Evolutionary conservation across 177 flowering plant genomes (phyloP).

Genomic region (Vitis hybrid): DNA sequence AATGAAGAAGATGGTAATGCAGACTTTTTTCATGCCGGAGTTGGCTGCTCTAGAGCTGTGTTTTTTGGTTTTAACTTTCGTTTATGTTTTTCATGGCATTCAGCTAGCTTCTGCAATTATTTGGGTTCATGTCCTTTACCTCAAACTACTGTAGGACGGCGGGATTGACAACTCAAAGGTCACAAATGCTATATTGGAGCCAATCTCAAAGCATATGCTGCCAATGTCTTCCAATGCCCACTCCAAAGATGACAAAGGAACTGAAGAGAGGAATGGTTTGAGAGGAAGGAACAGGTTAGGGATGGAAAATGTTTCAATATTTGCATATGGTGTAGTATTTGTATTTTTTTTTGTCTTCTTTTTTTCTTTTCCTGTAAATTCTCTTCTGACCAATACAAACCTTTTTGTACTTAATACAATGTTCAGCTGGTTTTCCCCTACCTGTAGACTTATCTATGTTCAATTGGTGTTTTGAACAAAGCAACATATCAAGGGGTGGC

Average conservation of each 20-base stretch:
- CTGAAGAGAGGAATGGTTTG: constrained; percentile 49
- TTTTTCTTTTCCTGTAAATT: too few relatives aligned
- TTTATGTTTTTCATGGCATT: constrained; percentile 68
- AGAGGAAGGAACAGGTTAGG: constrained; percentile 60
- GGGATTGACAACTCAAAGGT: constrained; percentile 39
- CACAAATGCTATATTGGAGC: constrained; percentile 33
- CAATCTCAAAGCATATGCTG: constrained; percentile 25
- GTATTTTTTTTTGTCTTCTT: background rate
- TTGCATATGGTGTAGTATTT: background rate
- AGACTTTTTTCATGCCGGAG: constrained; percentile 42
- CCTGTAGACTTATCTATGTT: too few relatives aligned
- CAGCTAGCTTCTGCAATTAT: constrained; percentile 99
- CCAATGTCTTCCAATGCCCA: constrained; percentile 25
- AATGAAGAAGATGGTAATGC: constrained; percentile 70
- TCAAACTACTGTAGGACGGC: constrained; percentile 98
- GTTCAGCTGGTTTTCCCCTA: too few relatives aligned
- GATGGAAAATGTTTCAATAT: background rate
- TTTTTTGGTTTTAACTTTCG: constrained; percentile 60
- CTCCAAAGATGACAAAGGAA: constrained; percentile 43
- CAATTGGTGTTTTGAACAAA: too few relatives aligned
- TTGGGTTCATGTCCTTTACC: constrained; percentile 99
- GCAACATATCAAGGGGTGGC: too few relatives aligned
- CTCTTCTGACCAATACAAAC: too few relatives aligned
- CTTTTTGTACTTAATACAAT: too few relatives aligned
- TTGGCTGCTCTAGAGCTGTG: constrained; percentile 23